Base-by-base conservation (phyloP, 2,329 filamentous ascomycete genomes). In the Xylaria sp. region DNA sequence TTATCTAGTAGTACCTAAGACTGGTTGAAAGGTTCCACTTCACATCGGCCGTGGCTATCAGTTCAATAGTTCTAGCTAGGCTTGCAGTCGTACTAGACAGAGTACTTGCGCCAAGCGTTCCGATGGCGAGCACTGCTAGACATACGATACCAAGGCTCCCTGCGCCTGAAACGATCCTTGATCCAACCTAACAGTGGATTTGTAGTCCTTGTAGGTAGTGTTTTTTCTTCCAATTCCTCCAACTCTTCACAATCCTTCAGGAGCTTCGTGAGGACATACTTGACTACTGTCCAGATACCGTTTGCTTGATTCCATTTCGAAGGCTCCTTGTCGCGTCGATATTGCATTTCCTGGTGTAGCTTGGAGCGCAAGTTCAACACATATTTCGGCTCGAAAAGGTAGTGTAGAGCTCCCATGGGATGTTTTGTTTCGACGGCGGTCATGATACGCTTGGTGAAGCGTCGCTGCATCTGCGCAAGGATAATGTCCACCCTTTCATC, bases 231-330 rank as follows among this genome's bases (percentile, higher is more conserved):
- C 4, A 19, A n/a, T 47, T 47, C 17, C 4, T n/a, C 42, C 1
- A 19, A n/a, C n/a, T 64, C 34, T 8, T 36, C 62, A 5, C 6
- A 59, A 1, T 34, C 12, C 6, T 32, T 5, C 4, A 59, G 34
- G 3, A 59, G 21, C 21, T 14, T 12, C 2, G 30, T 5, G 6
- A 64, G 45, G 1, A 42, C 34, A 4, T 11, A n/a, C 36, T 50
- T 32, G 4, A 36, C 27, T 2, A 64, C 19, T 2, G 11, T 4
- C 62, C 55, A 64, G n/a, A 64, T 8, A 3, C 55, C 55, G n/a
- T 58, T 53, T 6, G 19, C 11, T 11, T 45, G 55, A n/a, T 58
- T n/a, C 62, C 62, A 64, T 6, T 7, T 24, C 1, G 55, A 64
- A 7, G 32, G 17, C n/a, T 59, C 14, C 8, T 3, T 8, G 12